A percentile compares a stretch with the other conserved stretches of the same genome.
phyloP scores from a whole-genome alignment of 192 early-diverging fungal genomes.

The Gigaspora rosea region DNA sequence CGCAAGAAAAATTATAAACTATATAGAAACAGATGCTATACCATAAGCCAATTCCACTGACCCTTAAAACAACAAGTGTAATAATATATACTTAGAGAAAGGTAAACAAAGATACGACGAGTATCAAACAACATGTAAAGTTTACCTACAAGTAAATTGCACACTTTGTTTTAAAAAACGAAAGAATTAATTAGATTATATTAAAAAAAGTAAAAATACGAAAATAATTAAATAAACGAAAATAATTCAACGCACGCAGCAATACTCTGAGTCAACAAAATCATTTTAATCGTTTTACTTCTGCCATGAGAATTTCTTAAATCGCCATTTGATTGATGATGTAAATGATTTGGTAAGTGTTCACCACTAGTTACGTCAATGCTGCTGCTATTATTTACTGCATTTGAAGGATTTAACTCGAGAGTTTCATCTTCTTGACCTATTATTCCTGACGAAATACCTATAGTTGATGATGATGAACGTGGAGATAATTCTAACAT shows the following conservation, averaged over 20 bases:
- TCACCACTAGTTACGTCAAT: too few relatives aligned
- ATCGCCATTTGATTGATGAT: too few relatives aligned
- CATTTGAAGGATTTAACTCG: too few relatives aligned
- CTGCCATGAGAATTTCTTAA: conserved; percentile 37
- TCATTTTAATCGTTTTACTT: conserved; percentile 46
- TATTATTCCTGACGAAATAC: too few relatives aligned
- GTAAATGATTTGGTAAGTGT: too few relatives aligned
- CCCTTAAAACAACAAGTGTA: conserved; percentile 47
- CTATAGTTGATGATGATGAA: too few relatives aligned
- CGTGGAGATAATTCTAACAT: too few relatives aligned
- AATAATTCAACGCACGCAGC: conserved; percentile 16
- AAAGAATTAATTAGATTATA: not conserved
- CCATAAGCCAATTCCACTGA: conserved; percentile 75
- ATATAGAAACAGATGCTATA: conserved; percentile 18
- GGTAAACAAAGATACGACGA: not conserved
- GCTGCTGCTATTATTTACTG: too few relatives aligned
- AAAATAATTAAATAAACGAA: not conserved
- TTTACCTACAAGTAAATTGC: conserved; percentile 66
- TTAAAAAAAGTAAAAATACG: not conserved
- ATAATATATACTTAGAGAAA: conserved; percentile 11
- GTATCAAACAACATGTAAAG: conserved; percentile 15
- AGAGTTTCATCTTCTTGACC: too few relatives aligned
- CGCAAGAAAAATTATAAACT: not conserved
- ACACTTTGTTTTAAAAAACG: conserved; percentile 36
- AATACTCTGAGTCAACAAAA: conserved; percentile 48